A percentile compares a stretch with the other conserved stretches of the same genome.
Evolutionary conservation across 129 eudicot genomes (phyloP).

Genomic region (Flaveria brownii): DNA sequence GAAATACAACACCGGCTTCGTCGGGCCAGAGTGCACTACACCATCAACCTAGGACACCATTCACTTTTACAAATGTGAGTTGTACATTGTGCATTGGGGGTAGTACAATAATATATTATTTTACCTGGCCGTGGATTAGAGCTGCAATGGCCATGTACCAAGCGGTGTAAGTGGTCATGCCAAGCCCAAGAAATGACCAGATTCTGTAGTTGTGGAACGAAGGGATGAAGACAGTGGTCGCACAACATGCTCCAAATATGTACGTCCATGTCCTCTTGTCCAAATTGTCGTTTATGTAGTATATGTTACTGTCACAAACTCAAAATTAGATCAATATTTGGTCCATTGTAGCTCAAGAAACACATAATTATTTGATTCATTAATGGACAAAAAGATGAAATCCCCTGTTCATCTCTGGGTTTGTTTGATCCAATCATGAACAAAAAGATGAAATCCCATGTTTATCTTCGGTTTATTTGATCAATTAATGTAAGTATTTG

Average conservation of each 20-base stretch:
- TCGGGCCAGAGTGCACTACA: conserved; percentile 74
- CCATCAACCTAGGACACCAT: conserved; percentile 52
- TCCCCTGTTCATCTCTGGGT: no score
- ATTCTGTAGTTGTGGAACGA: conserved; percentile 95
- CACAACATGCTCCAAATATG: conserved; percentile 98
- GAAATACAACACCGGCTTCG: conserved; percentile 79
- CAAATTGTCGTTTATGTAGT: conserved; percentile 86
- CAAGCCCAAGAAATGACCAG: conserved; percentile 97
- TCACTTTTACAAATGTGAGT: not conserved
- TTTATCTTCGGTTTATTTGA: no score
- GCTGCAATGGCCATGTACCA: conserved; percentile 91
- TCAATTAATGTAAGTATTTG: no score
- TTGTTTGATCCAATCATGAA: no score
- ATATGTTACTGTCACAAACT: conserved; percentile 64
- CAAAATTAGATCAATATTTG: conserved; percentile 1
- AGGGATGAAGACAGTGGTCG: conserved; percentile 94
- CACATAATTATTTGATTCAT: no score
- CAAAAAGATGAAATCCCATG: no score
- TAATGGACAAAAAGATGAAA: no score
- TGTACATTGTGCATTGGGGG: no score
- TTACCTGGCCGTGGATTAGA: conserved; percentile 86
- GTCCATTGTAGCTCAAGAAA: conserved; percentile 3
- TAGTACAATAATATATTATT: no score
- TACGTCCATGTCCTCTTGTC: conserved; percentile 99
- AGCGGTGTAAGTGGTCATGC: conserved; percentile 97